These are phyloP conservation scores for Trichosanthes truncata DNA, from an alignment of 306 rosid species.

Conservation along the genomic window DNA sequence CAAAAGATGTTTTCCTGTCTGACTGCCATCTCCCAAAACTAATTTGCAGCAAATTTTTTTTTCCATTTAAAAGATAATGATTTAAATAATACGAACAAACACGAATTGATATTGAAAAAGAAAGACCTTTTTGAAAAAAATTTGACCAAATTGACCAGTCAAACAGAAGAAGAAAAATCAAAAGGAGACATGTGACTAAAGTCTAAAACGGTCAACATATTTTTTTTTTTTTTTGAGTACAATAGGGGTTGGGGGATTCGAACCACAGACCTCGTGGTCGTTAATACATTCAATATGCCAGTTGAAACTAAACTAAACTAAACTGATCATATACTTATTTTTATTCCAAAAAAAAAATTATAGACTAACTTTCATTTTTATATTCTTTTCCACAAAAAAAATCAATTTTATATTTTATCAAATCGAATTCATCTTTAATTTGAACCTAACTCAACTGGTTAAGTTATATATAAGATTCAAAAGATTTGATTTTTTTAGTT, in stretches of 20 bases:
- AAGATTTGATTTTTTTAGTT: too few relatives aligned
- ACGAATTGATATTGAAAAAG: neutral
- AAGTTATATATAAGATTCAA: too few relatives aligned
- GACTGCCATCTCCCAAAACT: neutral
- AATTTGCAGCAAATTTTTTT: neutral
- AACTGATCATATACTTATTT: too few relatives aligned
- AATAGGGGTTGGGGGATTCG: too few relatives aligned
- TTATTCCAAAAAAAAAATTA: too few relatives aligned
- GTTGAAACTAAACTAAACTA: too few relatives aligned
- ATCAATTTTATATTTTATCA: neutral
- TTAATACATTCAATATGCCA: too few relatives aligned
- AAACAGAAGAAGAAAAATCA: neutral
- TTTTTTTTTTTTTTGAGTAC: too few relatives aligned
- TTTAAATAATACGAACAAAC: neutral
- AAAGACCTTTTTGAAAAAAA: neutral
- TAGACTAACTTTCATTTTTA: neutral
- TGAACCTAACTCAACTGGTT: too few relatives aligned
- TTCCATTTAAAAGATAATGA: neutral
- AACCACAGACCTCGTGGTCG: too few relatives aligned
- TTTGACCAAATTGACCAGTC: neutral
- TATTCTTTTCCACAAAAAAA: neutral
- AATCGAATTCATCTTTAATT: neutral
- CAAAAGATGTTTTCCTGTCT: neutral
- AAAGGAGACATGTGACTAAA: too few relatives aligned
- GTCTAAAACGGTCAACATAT: too few relatives aligned